phyloP scores from a whole-genome alignment of 768 basidiomycete genomes.

The Paxillus involutus region DNA sequence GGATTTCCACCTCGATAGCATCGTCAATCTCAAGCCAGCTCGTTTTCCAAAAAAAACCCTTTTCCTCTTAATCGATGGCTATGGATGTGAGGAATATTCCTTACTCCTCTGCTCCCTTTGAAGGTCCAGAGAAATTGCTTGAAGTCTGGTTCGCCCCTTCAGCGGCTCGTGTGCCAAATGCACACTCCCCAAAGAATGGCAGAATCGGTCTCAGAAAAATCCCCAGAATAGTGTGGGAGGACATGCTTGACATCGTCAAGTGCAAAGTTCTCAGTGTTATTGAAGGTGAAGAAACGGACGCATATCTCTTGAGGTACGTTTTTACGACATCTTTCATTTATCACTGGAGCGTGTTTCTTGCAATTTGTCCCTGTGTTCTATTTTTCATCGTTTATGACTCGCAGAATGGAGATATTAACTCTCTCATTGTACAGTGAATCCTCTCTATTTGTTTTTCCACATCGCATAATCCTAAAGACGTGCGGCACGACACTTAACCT shows the following conservation, averaged over 20 bases:
- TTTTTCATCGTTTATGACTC: not conserved
- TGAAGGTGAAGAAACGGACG: constrained; percentile 87
- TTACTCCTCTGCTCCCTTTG: constrained; percentile 60
- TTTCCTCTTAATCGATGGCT: constrained; percentile 21
- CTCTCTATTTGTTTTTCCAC: constrained; percentile 91
- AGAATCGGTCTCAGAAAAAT: constrained; percentile 78
- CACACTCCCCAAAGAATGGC: constrained; percentile 35
- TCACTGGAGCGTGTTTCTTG: not conserved
- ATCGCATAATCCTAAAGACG: constrained; percentile 96
- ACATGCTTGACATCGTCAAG: constrained; percentile 94
- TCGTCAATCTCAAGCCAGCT: constrained; percentile 24
- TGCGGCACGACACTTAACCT: constrained; percentile 99
- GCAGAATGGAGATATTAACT: constrained; percentile 10
- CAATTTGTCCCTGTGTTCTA: not conserved
- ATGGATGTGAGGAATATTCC: constrained; percentile 18
- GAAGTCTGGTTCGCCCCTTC: constrained; percentile 97
- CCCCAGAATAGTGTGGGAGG: constrained; percentile 81
- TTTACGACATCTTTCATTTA: not conserved
- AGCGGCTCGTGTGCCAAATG: constrained; percentile 54
- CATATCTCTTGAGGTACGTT: constrained; percentile 90
- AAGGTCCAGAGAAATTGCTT: constrained; percentile 92
- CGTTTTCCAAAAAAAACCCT: not conserved
- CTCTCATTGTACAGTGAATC: constrained; percentile 73
- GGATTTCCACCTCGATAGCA: constrained; percentile 50
- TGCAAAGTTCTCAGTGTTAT: constrained; percentile 94